These are phyloP conservation scores for Pythium coloratum DNA, from an alignment of 352 stramenopile species.

Conservation along the genomic window DNA sequence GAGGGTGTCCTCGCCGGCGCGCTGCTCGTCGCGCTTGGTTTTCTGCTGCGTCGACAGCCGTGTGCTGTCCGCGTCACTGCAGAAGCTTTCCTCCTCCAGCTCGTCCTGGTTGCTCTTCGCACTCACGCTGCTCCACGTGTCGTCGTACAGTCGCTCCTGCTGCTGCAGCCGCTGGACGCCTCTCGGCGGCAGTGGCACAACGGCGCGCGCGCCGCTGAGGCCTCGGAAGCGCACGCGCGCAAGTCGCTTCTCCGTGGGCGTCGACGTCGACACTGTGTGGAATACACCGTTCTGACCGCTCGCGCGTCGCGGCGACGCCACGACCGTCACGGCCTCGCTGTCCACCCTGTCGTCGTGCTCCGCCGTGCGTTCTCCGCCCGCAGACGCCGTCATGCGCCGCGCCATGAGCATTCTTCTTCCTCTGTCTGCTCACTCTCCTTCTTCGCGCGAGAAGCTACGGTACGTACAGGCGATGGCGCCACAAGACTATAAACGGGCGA, in stretches of 20 bases:
- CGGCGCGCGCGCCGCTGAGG: not conserved
- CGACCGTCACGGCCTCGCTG: slow-evolving; percentile 22
- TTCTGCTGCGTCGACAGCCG: not conserved
- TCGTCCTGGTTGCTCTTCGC: slow-evolving; percentile 19
- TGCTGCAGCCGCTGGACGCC: slow-evolving; percentile 18
- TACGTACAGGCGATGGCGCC: too few relatives aligned
- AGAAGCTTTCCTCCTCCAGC: not conserved
- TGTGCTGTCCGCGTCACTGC: slow-evolving; percentile 9
- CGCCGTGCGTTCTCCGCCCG: slow-evolving; percentile 37
- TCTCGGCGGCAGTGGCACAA: slow-evolving; percentile 21
- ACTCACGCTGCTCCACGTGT: slow-evolving; percentile 22
- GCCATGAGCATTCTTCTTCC: not conserved
- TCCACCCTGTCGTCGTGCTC: slow-evolving; percentile 24
- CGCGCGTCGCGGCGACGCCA: slow-evolving; percentile 12
- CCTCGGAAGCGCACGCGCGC: slow-evolving; percentile 30
- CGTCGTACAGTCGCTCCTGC: slow-evolving; percentile 18
- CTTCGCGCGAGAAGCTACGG: not conserved
- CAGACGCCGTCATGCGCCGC: not conserved
- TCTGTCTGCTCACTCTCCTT: not conserved
- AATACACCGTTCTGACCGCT: slow-evolving; percentile 27
- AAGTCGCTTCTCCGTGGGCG: slow-evolving; percentile 41
- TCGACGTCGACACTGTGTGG: slow-evolving; percentile 59
- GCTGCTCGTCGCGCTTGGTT: slow-evolving; percentile 17
- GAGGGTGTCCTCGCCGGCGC: slow-evolving; percentile 22
- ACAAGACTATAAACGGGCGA: not conserved